phyloP scores from a whole-genome alignment of 257 asterid species.

The Anisodus acutangulus region DNA sequence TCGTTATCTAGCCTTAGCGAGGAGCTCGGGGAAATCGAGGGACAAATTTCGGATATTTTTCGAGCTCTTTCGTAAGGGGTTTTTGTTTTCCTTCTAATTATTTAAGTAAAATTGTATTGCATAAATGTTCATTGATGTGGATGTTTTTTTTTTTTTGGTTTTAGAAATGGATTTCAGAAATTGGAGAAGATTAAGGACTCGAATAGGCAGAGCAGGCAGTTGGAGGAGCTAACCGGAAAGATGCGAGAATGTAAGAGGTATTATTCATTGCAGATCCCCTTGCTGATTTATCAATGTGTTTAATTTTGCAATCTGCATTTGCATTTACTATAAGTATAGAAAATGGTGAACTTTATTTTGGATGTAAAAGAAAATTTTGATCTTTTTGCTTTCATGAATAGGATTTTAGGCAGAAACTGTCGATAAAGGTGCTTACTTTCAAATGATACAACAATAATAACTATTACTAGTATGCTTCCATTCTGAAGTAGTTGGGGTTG shows the following conservation, averaged over 20 bases:
- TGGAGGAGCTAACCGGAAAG: slow-evolving; percentile 97
- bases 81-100: no score
- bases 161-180: slow-evolving; percentile 97
- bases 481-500: not conserved
- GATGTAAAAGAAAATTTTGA: not conserved
- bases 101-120: not conserved
- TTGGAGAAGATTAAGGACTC: slow-evolving; percentile 94
- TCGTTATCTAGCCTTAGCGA: slow-evolving; percentile 64
- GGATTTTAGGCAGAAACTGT: not conserved
- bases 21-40: slow-evolving; percentile 94
- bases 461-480: no score
- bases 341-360: no score
- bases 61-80: slow-evolving; percentile 89
- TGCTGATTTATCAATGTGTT: not conserved
- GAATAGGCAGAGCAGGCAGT: slow-evolving; percentile 86
- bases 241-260: slow-evolving; percentile 99
- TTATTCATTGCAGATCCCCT: not conserved
- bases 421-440: slow-evolving; percentile 15
- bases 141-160: slow-evolving; percentile 20
- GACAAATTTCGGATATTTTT: slow-evolving; percentile 80
- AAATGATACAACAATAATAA: not conserved
- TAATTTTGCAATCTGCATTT: not conserved
- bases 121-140: no score
- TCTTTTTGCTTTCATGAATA: slow-evolving; percentile 2
- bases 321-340: not conserved